Base-by-base conservation (phyloP, 345 rosid species). In the Eucalyptus curtisii region DNA sequence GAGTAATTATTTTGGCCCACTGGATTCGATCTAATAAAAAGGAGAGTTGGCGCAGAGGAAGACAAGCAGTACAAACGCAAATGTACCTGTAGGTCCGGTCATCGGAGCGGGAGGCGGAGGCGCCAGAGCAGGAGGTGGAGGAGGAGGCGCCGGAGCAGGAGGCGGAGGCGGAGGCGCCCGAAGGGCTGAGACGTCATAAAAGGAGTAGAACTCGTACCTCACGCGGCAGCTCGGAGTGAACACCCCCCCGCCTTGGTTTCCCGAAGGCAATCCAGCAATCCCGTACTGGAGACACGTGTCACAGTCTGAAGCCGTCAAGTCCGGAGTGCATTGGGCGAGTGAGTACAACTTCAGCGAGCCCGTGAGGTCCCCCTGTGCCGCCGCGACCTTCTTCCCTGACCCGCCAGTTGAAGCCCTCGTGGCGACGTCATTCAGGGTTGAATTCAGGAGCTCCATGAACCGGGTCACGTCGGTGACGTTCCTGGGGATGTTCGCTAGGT, bases 401-500 rank as follows among this genome's bases (percentile, higher is more conserved):
- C 68, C 4, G 8, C 68, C 61, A 33, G 13, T 8, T 5, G 64
- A 57, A 37, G 68, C 33, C 68, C 8, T 30, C 2, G 2, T 5
- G 33, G 4, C 2, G 16, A 30, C 16, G 16, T 12, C 68, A 0
- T 2, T 6, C 33, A 30, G 7, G 33, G 2, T 30, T 27, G n/a
- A n/a, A n/a, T 0, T 4, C 33, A 61, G 33, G 16, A 61, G 0
- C 8, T 30, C 1, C 33, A 1, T 10, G 4, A 10, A 57, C 64
- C 1, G 64, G 7, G 64, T 11, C 5, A 14, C 0, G 14, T 57
- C 30, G n/a, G 64, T 10, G 30, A 57, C 3, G 30, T 10, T 57
- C 64, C 64, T 30, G 13, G n/a, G 2, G 10, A 10, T 3, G 4
- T 3, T n/a, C n/a, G n/a, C n/a, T n/a, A n/a, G n/a, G n/a, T n/a